phyloP scores from a whole-genome alignment of 371 early-diverging fungal species.

The Mucor mucedo region DNA sequence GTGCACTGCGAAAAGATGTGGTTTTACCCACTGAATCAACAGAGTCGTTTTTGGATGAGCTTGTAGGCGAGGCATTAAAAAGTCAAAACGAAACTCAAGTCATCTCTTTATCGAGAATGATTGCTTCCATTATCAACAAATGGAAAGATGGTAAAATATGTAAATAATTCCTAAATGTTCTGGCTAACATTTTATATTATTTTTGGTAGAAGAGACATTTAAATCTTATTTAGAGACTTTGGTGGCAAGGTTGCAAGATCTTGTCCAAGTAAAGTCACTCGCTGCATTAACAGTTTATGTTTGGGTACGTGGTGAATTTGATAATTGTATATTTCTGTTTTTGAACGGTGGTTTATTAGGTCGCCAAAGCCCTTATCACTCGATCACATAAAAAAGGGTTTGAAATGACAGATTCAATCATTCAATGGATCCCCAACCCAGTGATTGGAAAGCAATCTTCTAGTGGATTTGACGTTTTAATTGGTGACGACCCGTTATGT shows the following conservation, averaged over 20 bases:
- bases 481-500: constrained; percentile 67
- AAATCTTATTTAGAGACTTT: constrained; percentile 7
- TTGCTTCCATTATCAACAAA: constrained; percentile 66
- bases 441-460: constrained; percentile 60
- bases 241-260: constrained; percentile 4
- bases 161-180: background rate
- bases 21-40: constrained; percentile 2
- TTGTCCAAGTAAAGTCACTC: constrained; percentile 7
- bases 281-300: constrained; percentile 36
- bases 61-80: constrained; percentile 50
- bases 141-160: constrained; percentile 48
- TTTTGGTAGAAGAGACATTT: constrained; percentile 7
- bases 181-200: background rate
- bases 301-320: constrained; percentile 27
- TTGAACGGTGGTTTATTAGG: constrained; percentile 35
- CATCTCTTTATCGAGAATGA: constrained; percentile 50
- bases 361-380: constrained; percentile 68
- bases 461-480: constrained; percentile 66
- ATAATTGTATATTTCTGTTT: background rate
- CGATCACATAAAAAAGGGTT: constrained; percentile 52
- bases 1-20: constrained; percentile 3
- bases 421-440: constrained; percentile 51
- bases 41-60: constrained; percentile 38
- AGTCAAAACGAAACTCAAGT: constrained; percentile 40
- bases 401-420: constrained; percentile 57